A percentile compares a stretch with the other conserved stretches of the same genome.
Evolutionary conservation across 495 filamentous ascomycete species (phyloP).

Genomic region (Tuber microsphaerosporum): DNA sequence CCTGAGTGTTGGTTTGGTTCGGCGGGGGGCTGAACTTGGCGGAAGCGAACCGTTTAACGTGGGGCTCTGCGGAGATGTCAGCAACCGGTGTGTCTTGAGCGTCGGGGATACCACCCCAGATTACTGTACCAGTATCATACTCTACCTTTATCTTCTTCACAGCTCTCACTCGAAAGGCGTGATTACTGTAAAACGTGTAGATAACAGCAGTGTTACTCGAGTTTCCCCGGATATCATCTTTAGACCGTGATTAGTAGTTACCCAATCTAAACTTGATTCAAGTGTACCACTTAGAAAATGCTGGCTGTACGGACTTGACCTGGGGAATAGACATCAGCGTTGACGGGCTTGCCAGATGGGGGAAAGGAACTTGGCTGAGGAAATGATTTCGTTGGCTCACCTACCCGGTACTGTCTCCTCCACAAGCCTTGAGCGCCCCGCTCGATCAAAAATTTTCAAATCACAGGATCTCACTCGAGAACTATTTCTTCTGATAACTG

Average conservation of each 20-base stretch:
- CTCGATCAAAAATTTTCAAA: too few species aligned
- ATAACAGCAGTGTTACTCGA: not conserved
- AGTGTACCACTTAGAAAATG: not conserved
- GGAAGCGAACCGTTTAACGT: not conserved
- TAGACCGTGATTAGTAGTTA: not conserved
- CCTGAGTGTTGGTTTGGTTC: not conserved
- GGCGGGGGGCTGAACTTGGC: not conserved
- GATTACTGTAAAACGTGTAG: not conserved
- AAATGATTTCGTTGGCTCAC: not conserved
- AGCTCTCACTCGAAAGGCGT: not conserved
- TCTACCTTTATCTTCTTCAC: not conserved
- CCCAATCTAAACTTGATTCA: not conserved
- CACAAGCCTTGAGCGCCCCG: too few species aligned
- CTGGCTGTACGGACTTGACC: not conserved
- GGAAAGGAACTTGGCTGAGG: not conserved
- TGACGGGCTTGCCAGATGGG: not conserved
- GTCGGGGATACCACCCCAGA: not conserved
- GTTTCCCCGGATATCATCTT: not conserved
- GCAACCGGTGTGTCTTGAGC: not conserved
- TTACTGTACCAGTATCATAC: not conserved
- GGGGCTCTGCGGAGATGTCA: constrained; percentile 3
- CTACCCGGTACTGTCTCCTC: too few species aligned
- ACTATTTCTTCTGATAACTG: too few species aligned
- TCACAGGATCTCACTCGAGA: too few species aligned
- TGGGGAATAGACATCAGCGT: not conserved